Evolutionary conservation across 768 basidiomycete genomes (phyloP).

Genomic region (Hortiboletus flavorubellus): DNA sequence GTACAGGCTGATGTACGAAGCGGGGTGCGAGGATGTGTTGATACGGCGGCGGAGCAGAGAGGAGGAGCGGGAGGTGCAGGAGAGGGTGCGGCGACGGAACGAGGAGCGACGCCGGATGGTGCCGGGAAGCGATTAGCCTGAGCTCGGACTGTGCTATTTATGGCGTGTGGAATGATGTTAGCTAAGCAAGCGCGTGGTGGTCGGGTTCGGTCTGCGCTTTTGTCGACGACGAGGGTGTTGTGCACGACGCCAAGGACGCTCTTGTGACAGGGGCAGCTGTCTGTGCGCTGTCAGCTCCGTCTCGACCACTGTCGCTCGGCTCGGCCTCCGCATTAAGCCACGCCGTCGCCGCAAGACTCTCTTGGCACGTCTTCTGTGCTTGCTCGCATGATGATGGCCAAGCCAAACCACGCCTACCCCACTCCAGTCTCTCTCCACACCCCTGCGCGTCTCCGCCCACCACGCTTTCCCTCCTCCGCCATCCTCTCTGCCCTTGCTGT

Average conservation of each 20-base stretch:
- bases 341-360: slow-evolving; percentile 33
- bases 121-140: background rate
- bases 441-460: background rate
- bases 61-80: slow-evolving; percentile 34
- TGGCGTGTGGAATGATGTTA: slow-evolving; percentile 17
- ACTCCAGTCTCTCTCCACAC: background rate
- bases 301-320: background rate
- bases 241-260: background rate
- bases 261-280: background rate
- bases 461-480: slow-evolving; percentile 43
- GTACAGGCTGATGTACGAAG: slow-evolving; percentile 71
- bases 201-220: background rate
- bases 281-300: background rate
- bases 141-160: slow-evolving; percentile 15
- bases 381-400: slow-evolving; percentile 51
- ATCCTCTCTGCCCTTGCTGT: slow-evolving; percentile 56
- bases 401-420: slow-evolving; percentile 42
- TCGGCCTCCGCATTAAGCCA: slow-evolving; percentile 29
- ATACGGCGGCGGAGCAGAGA: slow-evolving; percentile 37
- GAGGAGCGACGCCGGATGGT: slow-evolving; percentile 49
- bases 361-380: slow-evolving; percentile 36
- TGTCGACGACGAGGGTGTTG: slow-evolving; percentile 9
- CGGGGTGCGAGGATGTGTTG: slow-evolving; percentile 56
- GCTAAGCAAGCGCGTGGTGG: slow-evolving; percentile 8
- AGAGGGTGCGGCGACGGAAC: slow-evolving; percentile 43